Evolutionary conservation across 148 eudicot genomes (phyloP), one percentile per base, ranked within the genome.

Genomic region (Arbutus unedo): DNA sequence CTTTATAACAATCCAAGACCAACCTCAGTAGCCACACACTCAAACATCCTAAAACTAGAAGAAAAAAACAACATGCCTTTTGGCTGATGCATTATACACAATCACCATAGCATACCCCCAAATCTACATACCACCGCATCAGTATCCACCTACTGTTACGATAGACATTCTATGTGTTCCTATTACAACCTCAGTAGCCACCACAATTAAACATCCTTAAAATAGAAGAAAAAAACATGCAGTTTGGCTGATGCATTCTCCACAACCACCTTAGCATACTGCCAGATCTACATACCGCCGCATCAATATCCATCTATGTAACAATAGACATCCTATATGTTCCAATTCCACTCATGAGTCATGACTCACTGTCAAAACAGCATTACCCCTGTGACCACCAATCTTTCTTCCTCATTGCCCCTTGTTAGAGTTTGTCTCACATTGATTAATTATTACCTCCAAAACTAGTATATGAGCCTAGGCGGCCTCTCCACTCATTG

Each of bases 11-110:
- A 62, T 49, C 25, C 77, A 73, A 45, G 38, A 71, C 50, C 25
- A 16, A 77, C 14, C 67, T 78, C 7, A 78, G 15, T 14, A 56
- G 49, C 80, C 47, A 54, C 79, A 53, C 43, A 25, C n/a, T 25
- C 25, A 53, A 78, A 59, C 68, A 57, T 57, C 50, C 70, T 18
- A 77, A 77, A 77, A 55, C 64, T 54, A 54, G 19, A 5, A 77
- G 43, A 25, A 25, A 51, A 31, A 31, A 31, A 31, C 0, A 31
- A 31, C 38, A 31, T 31, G 38, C 38, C 38, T 1, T 1, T 31
- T 31, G 38, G 38, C 38, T 31, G 38, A 31, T 31, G 38, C 38
- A 31, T 31, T 31, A 0, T 1, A 31, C 77, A 74, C 31, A 74
- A 49, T 38, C 77, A 73, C 53, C 76, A 10, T 23, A 43, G 0